A percentile compares a stretch with the other conserved stretches of the same genome.
phyloP scores from a whole-genome alignment of 768 basidiomycete species.

The Cyclocybe aegerita region DNA sequence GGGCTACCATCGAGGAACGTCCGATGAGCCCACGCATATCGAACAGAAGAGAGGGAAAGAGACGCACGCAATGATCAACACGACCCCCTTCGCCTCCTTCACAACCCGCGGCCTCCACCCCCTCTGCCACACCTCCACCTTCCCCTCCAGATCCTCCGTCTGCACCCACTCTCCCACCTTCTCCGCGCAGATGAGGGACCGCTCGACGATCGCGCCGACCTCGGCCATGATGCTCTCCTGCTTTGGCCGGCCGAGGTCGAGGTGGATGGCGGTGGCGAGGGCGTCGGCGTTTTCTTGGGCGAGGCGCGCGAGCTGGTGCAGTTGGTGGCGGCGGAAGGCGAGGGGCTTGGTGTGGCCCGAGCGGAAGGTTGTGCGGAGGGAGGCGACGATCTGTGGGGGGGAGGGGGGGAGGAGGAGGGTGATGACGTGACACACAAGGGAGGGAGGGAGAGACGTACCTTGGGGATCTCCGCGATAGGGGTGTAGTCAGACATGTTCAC shows the following conservation, averaged over 20 bases:
- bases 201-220: conserved; percentile 39
- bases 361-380: conserved; percentile 48
- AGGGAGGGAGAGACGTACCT: conserved; percentile 3
- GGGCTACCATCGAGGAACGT: no score
- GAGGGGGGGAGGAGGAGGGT: background rate
- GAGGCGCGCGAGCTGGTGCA: conserved; percentile 60
- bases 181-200: conserved; percentile 41
- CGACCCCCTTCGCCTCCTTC: conserved; percentile 61
- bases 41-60: background rate
- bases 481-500: conserved; percentile 14
- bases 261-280: conserved; percentile 44
- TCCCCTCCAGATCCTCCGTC: conserved; percentile 35
- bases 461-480: conserved; percentile 18
- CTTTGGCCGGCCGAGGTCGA: conserved; percentile 52
- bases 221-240: conserved; percentile 44
- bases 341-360: conserved; percentile 49
- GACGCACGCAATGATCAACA: conserved; percentile 57
- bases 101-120: conserved; percentile 52
- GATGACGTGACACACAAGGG: background rate
- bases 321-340: conserved; percentile 62
- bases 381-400: conserved; percentile 27
- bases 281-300: conserved; percentile 60
- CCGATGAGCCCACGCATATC: no score
- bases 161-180: conserved; percentile 60
- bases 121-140: conserved; percentile 42